Evolutionary conservation across 2,329 filamentous ascomycete species (phyloP).

Genomic region (Fusarium sp.): DNA sequence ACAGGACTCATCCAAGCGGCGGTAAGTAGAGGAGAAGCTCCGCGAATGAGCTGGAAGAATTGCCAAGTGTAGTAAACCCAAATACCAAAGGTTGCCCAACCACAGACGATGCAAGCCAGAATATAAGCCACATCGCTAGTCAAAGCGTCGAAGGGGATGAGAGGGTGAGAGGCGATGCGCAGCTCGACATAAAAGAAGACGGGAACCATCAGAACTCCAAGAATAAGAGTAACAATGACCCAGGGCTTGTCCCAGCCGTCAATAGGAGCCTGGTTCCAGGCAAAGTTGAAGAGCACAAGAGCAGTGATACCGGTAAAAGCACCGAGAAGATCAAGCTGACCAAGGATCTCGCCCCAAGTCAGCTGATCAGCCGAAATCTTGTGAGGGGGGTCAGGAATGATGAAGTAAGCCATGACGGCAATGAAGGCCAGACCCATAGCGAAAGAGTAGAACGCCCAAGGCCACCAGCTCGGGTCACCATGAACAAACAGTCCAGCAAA

Average conservation of each 20-base stretch:
- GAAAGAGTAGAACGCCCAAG: constrained; percentile 60
- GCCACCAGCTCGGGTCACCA: constrained; percentile 56
- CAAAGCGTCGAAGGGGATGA: constrained; percentile 66
- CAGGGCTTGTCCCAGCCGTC: constrained; percentile 68
- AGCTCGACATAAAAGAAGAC: constrained; percentile 69
- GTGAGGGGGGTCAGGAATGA: constrained; percentile 50
- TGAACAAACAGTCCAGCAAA: constrained; percentile 56
- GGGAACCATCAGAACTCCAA: constrained; percentile 65
- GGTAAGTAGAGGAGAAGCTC: constrained; percentile 56
- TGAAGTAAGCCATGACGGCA: constrained; percentile 46
- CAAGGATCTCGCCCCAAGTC: constrained; percentile 35
- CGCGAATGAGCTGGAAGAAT: constrained; percentile 59
- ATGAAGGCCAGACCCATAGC: constrained; percentile 51
- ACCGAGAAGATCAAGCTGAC: constrained; percentile 55
- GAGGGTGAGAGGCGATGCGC: constrained; percentile 58
- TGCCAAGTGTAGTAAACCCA: constrained; percentile 64
- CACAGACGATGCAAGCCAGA: constrained; percentile 63
- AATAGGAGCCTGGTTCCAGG: constrained; percentile 72
- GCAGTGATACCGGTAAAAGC: constrained; percentile 61
- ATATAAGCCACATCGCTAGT: constrained; percentile 65
- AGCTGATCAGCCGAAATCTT: constrained; percentile 24
- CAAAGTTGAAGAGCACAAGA: constrained; percentile 72
- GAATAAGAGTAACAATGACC: constrained; percentile 66
- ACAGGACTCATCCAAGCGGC: constrained; percentile 59
- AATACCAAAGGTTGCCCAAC: constrained; percentile 66